Base-by-base conservation (phyloP, 768 basidiomycete genomes). In the Plicaturopsis crispa region DNA sequence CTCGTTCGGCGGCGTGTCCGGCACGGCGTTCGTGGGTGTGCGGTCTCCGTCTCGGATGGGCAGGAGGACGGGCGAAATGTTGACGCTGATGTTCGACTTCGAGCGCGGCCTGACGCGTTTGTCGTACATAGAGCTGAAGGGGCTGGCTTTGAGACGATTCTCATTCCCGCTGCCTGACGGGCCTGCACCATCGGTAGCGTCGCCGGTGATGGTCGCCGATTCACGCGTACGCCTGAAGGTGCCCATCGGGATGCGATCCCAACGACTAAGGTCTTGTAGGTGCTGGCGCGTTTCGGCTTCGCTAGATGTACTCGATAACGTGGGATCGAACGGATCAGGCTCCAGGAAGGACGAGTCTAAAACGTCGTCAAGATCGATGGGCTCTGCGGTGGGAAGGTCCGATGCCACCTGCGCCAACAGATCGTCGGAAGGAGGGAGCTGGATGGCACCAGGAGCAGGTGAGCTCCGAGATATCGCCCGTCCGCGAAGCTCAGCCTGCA, bases 171-270 rank as follows among this genome's bases (percentile, higher is more conserved):
- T 28, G 23, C 24, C 36, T 6, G 45, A 24, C 13, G 45, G 49
- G 28, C 32, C 50, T 41, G 36, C 49, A 36, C n/a, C 46, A 32
- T 32, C 23, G 42, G 30, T 26, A 69, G 45, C 69, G 8, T 42
- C 51, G 28, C 47, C 49, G 18, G 37, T 49, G 30, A 41, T 36
- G 8, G 38, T 47, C 20, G 54, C 59, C 13, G 48, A 53, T 40
- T 66, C 65, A 30, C 75, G 67, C 5, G 76, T 78, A 33, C 80
- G 73, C 21, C 82, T 73, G 66, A 86, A 86, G 10, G 84, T 78
- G 38, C 71, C 71, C 41, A 86, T 75, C 5, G 84, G 78, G 35
- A 87, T 74, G 28, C 72, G 65, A 44, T 86, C 84, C 86, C 86
- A 88, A 6, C 84, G 68, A 36, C 60, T 73, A 18, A 84, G 63